Percentiles rank a stretch among this genome's conserved stretches.
Evolutionary conservation across 495 filamentous ascomycete genomes (phyloP).

Genomic region (Amorphotheca resinae): DNA sequence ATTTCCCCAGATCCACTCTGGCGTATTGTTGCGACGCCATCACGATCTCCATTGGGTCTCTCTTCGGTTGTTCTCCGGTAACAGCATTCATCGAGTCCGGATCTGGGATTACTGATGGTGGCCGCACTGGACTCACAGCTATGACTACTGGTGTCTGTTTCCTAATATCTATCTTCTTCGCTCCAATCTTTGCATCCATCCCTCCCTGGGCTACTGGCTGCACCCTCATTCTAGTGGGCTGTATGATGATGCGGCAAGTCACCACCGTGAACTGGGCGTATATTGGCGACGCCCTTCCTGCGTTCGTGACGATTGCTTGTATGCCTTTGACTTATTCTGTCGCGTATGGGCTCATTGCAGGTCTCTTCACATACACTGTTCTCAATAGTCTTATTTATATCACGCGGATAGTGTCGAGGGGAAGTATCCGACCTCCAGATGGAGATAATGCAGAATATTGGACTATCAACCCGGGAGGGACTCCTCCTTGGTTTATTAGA

Average conservation of each 20-base stretch:
- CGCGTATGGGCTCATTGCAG: constrained; percentile 68
- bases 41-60: constrained; percentile 59
- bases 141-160: constrained; percentile 63
- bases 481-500: constrained; percentile 17
- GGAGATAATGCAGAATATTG: constrained; percentile 65
- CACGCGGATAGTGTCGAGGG: constrained; percentile 42
- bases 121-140: constrained; percentile 65
- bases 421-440: constrained; percentile 53
- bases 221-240: constrained; percentile 59
- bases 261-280: constrained; percentile 41
- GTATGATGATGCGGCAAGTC: constrained; percentile 44
- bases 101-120: constrained; percentile 72
- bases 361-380: constrained; percentile 57
- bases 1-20: constrained; percentile 60
- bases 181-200: constrained; percentile 71
- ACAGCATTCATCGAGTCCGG: constrained; percentile 77
- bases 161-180: constrained; percentile 69
- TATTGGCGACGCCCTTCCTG: constrained; percentile 60
- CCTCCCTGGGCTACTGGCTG: constrained; percentile 77
- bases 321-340: constrained; percentile 79
- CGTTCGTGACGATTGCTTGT: constrained; percentile 64
- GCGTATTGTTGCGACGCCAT: constrained; percentile 55
- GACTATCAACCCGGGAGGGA: constrained; percentile 42
- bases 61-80: constrained; percentile 63
- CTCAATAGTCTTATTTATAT: constrained; percentile 55